These are phyloP conservation scores for Monosporascus sp. DNA, from an alignment of 2,329 filamentous ascomycete species.

Conservation along the genomic window DNA sequence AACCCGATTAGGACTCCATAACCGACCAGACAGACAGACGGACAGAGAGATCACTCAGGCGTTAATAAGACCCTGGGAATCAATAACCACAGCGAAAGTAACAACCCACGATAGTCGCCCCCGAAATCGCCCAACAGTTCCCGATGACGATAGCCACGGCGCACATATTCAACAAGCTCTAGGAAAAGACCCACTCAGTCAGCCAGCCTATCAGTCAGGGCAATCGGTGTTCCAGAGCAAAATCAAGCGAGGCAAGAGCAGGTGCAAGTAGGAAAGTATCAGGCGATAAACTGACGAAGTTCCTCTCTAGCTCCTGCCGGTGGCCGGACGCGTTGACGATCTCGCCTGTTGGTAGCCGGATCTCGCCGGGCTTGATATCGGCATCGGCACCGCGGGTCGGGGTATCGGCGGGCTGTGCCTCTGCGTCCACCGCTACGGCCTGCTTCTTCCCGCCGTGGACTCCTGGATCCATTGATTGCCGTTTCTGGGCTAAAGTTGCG, in stretches of 20 bases:
- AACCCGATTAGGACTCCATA: too few species aligned
- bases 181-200: too few species aligned
- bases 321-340: slow-evolving; percentile 9
- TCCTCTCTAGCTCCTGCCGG: slow-evolving; percentile 11
- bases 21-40: neutral
- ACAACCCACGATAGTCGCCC: slow-evolving; percentile 9
- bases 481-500: too few species aligned
- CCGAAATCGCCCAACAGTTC: slow-evolving; percentile 11
- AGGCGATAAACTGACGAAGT: slow-evolving; percentile 4
- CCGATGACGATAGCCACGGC: slow-evolving; percentile 10
- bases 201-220: too few species aligned
- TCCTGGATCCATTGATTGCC: too few species aligned
- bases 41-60: neutral
- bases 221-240: too few species aligned
- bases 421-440: too few species aligned
- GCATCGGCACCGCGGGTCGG: neutral
- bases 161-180: slow-evolving; percentile 8
- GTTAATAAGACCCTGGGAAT: neutral
- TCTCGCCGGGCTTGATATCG: neutral
- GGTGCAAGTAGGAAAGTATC: neutral
- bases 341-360: neutral
- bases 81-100: too few species aligned
- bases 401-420: neutral
- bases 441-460: too few species aligned
- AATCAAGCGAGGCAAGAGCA: too few species aligned